Evolutionary conservation across 176 grass and related monocot species (phyloP), one percentile per base, ranked within the genome.

Genomic region (Ensete glaucum): DNA sequence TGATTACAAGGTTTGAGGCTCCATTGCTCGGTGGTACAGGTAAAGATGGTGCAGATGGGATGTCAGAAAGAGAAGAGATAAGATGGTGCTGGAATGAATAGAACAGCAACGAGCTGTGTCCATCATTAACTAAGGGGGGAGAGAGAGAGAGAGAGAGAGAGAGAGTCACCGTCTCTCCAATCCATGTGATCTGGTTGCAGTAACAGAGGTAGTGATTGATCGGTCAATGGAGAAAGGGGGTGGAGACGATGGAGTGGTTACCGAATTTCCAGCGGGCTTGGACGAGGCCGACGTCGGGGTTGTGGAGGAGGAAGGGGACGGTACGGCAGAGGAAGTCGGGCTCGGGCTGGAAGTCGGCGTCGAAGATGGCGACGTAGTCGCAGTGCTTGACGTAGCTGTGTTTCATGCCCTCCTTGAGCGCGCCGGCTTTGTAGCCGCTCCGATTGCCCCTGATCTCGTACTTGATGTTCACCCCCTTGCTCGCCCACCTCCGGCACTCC

Each of bases 231-330:
- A 34, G 29, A 4, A 60, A 60, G 5, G n/a, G 14, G 57, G 57
- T 17, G 13, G 14, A 16, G 14, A 60, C 14, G 11, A 17, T 4
- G 9, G n/a, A 14, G 13, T 17, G 57, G 16, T 60, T 16, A 60
- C 57, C 57, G n/a, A 60, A 60, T 60, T 60, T 60, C 57, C 57
- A 60, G n/a, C 57, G 57, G n/a, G 57, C 57, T 60, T 60, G 57
- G 57, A 60, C 57, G 9, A 60, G 13, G n/a, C 16, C 57, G n/a
- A 60, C 57, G 16, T 14, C 57, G n/a, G 57, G 57, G n/a, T 60
- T 60, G 12, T 60, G 57, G 16, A 60, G 14, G 16, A 60, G n/a
- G 57, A 60, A 60, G 8, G 57, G 57, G 16, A 60, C 57, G 14
- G 57, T 60, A 4, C 57, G 14, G 5, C 5, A 17, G 14, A 60